These are phyloP conservation scores for Aspergillus ibericus DNA, from an alignment of 2,329 filamentous ascomycete species.

Conservation along the genomic window DNA sequence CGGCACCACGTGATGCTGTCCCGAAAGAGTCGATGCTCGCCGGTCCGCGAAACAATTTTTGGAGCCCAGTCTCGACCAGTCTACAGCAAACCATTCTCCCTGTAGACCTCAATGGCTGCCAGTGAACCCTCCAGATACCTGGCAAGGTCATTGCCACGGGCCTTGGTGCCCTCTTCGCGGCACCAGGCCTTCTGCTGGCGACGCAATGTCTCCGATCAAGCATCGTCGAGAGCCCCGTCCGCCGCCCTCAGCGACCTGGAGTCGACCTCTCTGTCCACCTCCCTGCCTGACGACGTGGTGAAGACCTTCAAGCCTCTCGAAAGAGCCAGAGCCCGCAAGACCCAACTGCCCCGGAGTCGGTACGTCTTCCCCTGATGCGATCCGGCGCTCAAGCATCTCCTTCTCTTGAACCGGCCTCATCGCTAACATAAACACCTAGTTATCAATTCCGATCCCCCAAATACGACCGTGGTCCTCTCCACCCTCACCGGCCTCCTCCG, in stretches of 20 bases:
- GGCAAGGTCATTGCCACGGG: conserved; percentile 39
- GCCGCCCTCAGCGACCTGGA: conserved; percentile 48
- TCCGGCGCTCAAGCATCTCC: not conserved
- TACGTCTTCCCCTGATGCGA: conserved; percentile 29
- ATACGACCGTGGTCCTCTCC: conserved; percentile 89
- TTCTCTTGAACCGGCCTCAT: conserved; percentile 5
- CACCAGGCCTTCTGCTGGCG: conserved; percentile 34
- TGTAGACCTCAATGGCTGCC: conserved; percentile 37
- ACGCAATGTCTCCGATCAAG: conserved; percentile 51
- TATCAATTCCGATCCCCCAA: conserved; percentile 94
- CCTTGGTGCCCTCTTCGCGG: conserved; percentile 31
- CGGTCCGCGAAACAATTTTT: conserved; percentile 35
- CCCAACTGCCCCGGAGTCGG: conserved; percentile 55
- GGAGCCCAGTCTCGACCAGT: conserved; percentile 15
- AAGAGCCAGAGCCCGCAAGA: conserved; percentile 46
- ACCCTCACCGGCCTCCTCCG: conserved; percentile 87
- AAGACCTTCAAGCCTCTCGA: conserved; percentile 53
- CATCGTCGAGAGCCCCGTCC: conserved; percentile 32
- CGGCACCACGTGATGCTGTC: conserved; percentile 18
- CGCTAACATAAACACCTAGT: conserved; percentile 50
- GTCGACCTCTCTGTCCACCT: conserved; percentile 44
- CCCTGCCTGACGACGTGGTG: conserved; percentile 41
- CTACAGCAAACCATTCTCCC: conserved; percentile 22
- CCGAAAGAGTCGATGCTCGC: conserved; percentile 17
- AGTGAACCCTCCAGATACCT: conserved; percentile 42